Evolutionary conservation across 2,329 filamentous ascomycete species (phyloP), one percentile per base, ranked within the genome.

Genomic region (Aureobasidium sp.): DNA sequence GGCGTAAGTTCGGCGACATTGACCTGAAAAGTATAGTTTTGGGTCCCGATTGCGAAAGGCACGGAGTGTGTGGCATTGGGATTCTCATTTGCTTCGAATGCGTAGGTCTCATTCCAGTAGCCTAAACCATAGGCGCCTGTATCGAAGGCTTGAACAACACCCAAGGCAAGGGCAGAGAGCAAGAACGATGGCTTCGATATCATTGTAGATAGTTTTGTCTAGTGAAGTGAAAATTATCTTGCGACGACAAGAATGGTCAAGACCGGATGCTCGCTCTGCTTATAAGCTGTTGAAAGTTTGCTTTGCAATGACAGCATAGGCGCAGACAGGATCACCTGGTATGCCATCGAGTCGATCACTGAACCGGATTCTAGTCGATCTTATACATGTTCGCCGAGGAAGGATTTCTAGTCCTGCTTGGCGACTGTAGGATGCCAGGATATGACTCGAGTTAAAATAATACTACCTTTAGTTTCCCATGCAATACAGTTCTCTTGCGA

Each of bases 321-420:
- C 17, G 25, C 45, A 47, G 4, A 12, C 14, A n/a, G 15, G 25
- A 51, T 36, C 48, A 51, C 31, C 9, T 51, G 31, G 20, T n/a
- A 25, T 48, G 27, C 20, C 22, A 9, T 48, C 27, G 5, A 14
- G 25, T 48, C 14, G 45, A 48, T 48, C 45, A 14, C 20, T 8
- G 6, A 27, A 48, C 45, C 14, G 14, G 3, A 7, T 36, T 34
- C 14, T 3, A 22, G 29, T 22, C 31, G 29, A 51, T 36, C 17
- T 14, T 36, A 36, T 51, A 36, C 48, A 36, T 5, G 9, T 12
- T 51, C 48, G 48, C 48, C 5, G 17, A 14, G 29, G 48, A 51
- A 51, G 48, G 47, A 51, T 51, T 51, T 51, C 17, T 51, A 51
- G 48, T 36, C 48, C 31, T 27, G 27, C 45, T 48, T 48, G 45